Base-by-base conservation (phyloP, 2,329 filamentous ascomycete genomes). In the Hortaea werneckii region DNA sequence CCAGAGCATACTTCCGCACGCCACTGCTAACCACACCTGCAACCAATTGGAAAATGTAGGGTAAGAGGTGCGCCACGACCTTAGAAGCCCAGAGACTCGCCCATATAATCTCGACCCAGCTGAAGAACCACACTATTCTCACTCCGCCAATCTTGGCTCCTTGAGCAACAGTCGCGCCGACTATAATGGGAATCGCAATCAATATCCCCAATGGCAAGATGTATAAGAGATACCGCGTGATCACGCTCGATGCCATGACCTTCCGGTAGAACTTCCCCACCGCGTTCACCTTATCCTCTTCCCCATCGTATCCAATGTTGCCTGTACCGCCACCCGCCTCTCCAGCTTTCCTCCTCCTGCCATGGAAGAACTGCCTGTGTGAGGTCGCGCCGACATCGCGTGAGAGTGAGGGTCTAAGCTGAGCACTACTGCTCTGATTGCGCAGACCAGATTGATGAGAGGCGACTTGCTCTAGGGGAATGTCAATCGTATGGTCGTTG, bases 21-120 rank as follows among this genome's bases (percentile, higher is more conserved):
- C 79, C 79, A 8, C 78, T 76, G 58, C 77, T 82, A 41, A 82
- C 77, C 35, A 82, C 76, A 20, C 79, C 79, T 46, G 74, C 74
- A 8, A 82, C 62, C 45, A 78, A 73, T 51, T 80, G 75, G 59
- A 82, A 82, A 30, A 82, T 49, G 41, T 65, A 72, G 1, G 79
- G 79, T 40, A 82, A 58, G 53, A 75, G 73, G 54, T 77, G 75
- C 5, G 76, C 75, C 27, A 79, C 61, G 41, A 80, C 65, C 60
- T 83, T 83, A 52, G 74, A 76, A 10, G 69, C 69, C 79, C 79
- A 83, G 49, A 83, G 65, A 56, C 29, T 40, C 7, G 29, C 44
- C 79, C 79, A 83, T 44, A 82, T 65, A 40, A 82, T 71, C 60
- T 82, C 78, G 34, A 82, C 66, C 79, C 79, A 83, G 12, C 73